phyloP scores from a whole-genome alignment of 257 asterid species.

The Solanum chiquidenum region DNA sequence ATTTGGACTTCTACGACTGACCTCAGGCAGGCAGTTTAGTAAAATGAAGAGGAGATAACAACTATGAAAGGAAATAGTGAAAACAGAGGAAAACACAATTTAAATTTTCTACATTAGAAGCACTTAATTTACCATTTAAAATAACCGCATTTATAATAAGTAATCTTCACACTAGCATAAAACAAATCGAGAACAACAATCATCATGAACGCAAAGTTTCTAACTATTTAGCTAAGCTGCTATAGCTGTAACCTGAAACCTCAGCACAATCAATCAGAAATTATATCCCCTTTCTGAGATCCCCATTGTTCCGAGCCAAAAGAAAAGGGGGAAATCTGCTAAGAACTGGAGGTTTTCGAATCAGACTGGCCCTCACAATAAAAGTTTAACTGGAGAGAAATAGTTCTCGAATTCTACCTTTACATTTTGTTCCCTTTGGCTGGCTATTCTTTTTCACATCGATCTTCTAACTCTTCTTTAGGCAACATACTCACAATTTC shows the following conservation, averaged over 20 bases:
- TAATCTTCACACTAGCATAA: not conserved
- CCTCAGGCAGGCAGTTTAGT: not conserved
- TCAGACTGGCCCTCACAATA: not conserved
- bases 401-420: not conserved
- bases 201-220: not conserved
- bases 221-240: not conserved
- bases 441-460: not conserved
- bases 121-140: not conserved
- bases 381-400: not conserved
- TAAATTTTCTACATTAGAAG: not conserved
- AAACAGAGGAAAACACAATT: not conserved
- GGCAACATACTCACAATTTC: not conserved
- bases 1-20: not conserved
- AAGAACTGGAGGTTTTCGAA: not conserved
- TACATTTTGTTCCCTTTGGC: not conserved
- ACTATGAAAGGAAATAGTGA: not conserved
- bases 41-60: not conserved
- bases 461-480: not conserved
- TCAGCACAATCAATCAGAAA: not conserved
- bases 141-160: not conserved
- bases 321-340: not conserved
- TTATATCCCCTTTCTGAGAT: not conserved
- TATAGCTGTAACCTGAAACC: not conserved
- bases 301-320: not conserved
- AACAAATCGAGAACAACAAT: not conserved